A percentile compares a stretch with the other conserved stretches of the same genome.
These are phyloP conservation scores for Bipolaris sorokiniana DNA, from an alignment of 2,329 filamentous ascomycete genomes.

Conservation along the genomic window DNA sequence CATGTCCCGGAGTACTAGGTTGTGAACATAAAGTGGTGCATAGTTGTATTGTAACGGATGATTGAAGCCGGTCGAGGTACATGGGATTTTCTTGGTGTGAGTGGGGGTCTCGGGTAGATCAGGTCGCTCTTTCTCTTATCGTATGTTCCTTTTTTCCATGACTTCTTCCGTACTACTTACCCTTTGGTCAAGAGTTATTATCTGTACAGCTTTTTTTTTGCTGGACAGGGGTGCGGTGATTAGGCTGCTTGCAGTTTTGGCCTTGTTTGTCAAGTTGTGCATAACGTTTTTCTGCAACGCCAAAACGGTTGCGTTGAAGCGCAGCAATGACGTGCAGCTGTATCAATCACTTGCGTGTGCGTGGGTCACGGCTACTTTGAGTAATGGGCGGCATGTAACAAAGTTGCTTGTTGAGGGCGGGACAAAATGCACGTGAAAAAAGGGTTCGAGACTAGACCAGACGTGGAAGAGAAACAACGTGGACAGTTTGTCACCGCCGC, in stretches of 20 bases:
- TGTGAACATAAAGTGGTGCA: too few relatives aligned
- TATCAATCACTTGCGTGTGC: constrained; percentile 2
- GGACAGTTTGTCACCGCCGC: constrained; percentile 23
- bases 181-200: too few relatives aligned
- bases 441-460: constrained; percentile 3
- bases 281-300: too few relatives aligned
- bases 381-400: not conserved
- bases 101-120: not conserved
- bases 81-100: too few relatives aligned
- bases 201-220: too few relatives aligned
- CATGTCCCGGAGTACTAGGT: too few relatives aligned
- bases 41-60: too few relatives aligned
- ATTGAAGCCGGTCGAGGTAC: too few relatives aligned
- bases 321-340: constrained; percentile 20
- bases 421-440: constrained; percentile 3
- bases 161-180: not conserved
- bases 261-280: too few relatives aligned
- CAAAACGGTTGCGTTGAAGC: too few relatives aligned
- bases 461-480: constrained; percentile 6
- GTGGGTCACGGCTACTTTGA: constrained; percentile 2
- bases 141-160: not conserved
- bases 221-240: too few relatives aligned
- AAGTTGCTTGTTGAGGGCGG: not conserved
- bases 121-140: not conserved
- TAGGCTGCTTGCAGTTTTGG: too few relatives aligned